Base-by-base conservation (phyloP, 164 flowering plant genomes). In the Akebia trifoliata region DNA sequence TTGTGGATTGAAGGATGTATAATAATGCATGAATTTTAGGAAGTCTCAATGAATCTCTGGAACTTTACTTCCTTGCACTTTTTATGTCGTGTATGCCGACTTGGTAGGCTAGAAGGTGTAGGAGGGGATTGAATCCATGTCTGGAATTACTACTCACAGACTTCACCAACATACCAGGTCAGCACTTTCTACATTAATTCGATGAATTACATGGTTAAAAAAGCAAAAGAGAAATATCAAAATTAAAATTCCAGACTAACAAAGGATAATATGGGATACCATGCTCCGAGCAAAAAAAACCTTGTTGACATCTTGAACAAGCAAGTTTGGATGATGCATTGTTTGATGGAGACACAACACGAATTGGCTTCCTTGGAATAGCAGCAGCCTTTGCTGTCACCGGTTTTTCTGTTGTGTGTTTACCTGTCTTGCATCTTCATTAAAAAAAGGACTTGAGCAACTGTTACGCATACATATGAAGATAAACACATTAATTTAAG, bases 261-360 rank as follows among this genome's bases (percentile, higher is more conserved):
- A n/a, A n/a, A n/a, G n/a, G n/a, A n/a, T n/a, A n/a, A n/a, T n/a
- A n/a, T n/a, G n/a, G 17, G 26, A 43, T 87, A 89, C 98, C 98
- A 69, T 93, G 98, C 57, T 84, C 95, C 9, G 98, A 90, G 75
- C 98, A 93, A 69, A 85, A 93, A 76, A 85, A 89, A 44, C 96
- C 97, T 60, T 93, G 97, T 40, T 66, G 78, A 67, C 98, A 93
- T 74, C 98, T 78, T 43, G 92, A 59, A 66, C 98, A 87, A 56
- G 74, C 61, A 28, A 74, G 76, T 66, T 80, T 90, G 25, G 84
- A 54, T 21, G 81, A 60, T 47, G 80, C 46, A 70, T 54, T 59
- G 30, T 70, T 54, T 34, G 71, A 53, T 42, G 76, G 42, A 67
- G 71, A 57, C 28, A 74, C 69, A 54, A 38, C 48, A 37, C 79